A percentile compares a stretch with the other conserved stretches of the same genome.
These are phyloP conservation scores for Amyloporia xantha DNA, from an alignment of 768 basidiomycete species.

Conservation along the genomic window DNA sequence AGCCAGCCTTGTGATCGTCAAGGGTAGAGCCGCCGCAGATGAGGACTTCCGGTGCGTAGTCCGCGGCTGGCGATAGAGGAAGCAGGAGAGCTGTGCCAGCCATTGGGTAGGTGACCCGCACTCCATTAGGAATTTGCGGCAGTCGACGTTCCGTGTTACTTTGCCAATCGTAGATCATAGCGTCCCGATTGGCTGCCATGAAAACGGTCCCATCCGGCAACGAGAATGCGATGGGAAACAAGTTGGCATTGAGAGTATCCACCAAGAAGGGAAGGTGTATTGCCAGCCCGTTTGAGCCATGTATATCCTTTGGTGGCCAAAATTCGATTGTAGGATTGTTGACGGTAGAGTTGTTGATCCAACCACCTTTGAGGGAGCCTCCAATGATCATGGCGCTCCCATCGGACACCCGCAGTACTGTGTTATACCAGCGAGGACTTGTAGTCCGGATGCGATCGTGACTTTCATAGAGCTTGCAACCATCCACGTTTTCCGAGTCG, in stretches of 20 bases:
- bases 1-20: slow-evolving; percentile 52
- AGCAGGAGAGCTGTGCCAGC: slow-evolving; percentile 68
- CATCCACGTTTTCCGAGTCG: slow-evolving; percentile 35
- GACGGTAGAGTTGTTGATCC: slow-evolving; percentile 77
- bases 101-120: slow-evolving; percentile 82
- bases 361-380: slow-evolving; percentile 75
- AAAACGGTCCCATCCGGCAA: slow-evolving; percentile 68
- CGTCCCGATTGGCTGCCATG: slow-evolving; percentile 72
- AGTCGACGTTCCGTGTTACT: slow-evolving; percentile 53
- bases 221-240: slow-evolving; percentile 71
- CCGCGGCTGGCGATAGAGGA: slow-evolving; percentile 55
- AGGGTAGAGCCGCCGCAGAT: slow-evolving; percentile 73
- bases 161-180: slow-evolving; percentile 76
- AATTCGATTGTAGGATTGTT: slow-evolving; percentile 82
- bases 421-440: slow-evolving; percentile 77
- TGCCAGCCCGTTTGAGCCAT: slow-evolving; percentile 60
- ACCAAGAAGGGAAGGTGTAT: slow-evolving; percentile 56
- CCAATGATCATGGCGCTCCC: slow-evolving; percentile 84
- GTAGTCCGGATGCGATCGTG: slow-evolving; percentile 63
- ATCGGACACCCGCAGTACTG: slow-evolving; percentile 59
- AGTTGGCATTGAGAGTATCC: slow-evolving; percentile 73
- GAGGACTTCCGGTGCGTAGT: slow-evolving; percentile 63
- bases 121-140: slow-evolving; percentile 66
- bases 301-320: slow-evolving; percentile 73
- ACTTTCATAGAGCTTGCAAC: slow-evolving; percentile 61